These are phyloP conservation scores for Cladosporium sphaerospermum DNA, from an alignment of 2,329 filamentous ascomycete species.

Conservation along the genomic window DNA sequence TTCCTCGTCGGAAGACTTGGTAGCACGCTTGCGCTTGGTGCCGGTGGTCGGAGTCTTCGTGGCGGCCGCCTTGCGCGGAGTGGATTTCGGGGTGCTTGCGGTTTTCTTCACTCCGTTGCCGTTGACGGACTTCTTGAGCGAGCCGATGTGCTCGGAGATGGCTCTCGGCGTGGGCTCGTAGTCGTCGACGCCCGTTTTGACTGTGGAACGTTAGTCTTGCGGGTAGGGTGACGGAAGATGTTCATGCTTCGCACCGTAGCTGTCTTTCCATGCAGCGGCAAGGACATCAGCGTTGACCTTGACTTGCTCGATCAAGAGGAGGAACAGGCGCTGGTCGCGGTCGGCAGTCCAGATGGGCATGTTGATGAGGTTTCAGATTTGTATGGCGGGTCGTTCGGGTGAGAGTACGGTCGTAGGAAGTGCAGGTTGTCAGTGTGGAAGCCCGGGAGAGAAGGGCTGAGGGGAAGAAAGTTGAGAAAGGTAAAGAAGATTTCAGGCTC, in stretches of 20 bases:
- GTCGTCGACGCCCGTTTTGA: background rate
- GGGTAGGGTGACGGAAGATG: background rate
- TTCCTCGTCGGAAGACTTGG: conserved; percentile 14
- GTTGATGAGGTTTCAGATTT: background rate
- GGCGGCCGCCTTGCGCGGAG: background rate
- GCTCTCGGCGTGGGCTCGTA: conserved; percentile 11
- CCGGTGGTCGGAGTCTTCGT: conserved; percentile 12
- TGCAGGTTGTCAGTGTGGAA: background rate
- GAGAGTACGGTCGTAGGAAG: background rate
- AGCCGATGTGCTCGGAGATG: conserved; percentile 19
- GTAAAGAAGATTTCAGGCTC: no score
- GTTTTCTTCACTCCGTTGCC: background rate
- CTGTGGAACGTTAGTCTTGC: background rate
- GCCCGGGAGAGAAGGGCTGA: background rate
- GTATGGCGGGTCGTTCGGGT: background rate
- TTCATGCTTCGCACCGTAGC: conserved; percentile 12
- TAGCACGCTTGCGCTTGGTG: conserved; percentile 11
- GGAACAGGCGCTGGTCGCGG: conserved; percentile 20
- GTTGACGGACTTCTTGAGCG: conserved; percentile 12
- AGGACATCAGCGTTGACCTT: conserved; percentile 15
- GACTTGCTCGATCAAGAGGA: conserved; percentile 18
- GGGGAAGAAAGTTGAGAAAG: no score
- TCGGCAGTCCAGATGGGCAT: conserved; percentile 18
- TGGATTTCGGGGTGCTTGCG: conserved; percentile 9
- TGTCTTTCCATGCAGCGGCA: conserved; percentile 12